Percentiles rank a stretch among this genome's conserved stretches.
These are phyloP conservation scores for Warburgia ugandensis DNA, from an alignment of 164 flowering plant species.

Conservation along the genomic window DNA sequence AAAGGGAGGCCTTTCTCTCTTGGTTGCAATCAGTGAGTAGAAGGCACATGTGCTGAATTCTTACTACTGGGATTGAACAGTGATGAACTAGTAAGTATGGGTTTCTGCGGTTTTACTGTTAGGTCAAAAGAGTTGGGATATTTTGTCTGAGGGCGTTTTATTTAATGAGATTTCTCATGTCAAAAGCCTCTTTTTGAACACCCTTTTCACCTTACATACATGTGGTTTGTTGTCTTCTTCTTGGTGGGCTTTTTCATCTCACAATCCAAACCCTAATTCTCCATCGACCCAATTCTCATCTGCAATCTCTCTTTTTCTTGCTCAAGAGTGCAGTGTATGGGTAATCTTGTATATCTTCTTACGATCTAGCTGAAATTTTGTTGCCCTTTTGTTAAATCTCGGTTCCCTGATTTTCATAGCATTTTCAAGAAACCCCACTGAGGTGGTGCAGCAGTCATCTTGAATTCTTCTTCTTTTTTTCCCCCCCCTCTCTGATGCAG, in stretches of 20 bases:
- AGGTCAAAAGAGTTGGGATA: too few relatives aligned
- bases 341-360: too few relatives aligned
- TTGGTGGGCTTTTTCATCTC: conserved; percentile 28
- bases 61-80: too few relatives aligned
- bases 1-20: too few relatives aligned
- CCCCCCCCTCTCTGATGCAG: conserved; percentile 19
- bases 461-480: conserved; percentile 18
- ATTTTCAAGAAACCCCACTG: conserved; percentile 38
- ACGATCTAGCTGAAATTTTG: conserved; percentile 40
- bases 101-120: too few relatives aligned
- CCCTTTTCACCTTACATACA: conserved; percentile 11
- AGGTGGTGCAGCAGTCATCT: conserved; percentile 25
- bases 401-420: conserved; percentile 19
- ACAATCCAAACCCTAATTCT: conserved; percentile 25
- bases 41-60: too few relatives aligned
- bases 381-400: conserved; percentile 22
- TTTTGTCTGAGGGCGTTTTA: background rate
- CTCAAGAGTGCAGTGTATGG: conserved; percentile 19
- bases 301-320: conserved; percentile 10
- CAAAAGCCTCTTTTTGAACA: conserved; percentile 3
- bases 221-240: conserved; percentile 2
- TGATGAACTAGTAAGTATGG: too few relatives aligned
- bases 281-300: conserved; percentile 15
- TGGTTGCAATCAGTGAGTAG: too few relatives aligned
- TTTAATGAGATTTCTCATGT: background rate